Base-by-base conservation (phyloP, 176 grass and related monocot species). In the Themeda triandra region DNA sequence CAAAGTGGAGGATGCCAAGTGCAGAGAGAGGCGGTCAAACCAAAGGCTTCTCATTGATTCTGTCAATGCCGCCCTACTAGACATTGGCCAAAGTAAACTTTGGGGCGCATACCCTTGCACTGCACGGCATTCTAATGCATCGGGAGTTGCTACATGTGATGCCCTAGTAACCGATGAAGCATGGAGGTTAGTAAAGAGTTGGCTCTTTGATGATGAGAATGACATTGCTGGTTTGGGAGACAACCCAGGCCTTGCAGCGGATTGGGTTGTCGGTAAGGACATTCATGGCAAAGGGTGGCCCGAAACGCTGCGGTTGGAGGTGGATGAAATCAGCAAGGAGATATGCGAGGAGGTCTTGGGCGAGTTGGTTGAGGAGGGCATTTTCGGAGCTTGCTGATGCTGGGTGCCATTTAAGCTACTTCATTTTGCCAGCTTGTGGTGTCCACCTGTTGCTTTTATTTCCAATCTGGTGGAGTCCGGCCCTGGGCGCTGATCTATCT, bases 11-110 rank as follows among this genome's bases (percentile, higher is more conserved):
- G 81, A 87, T 33, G 89, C 89, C 39, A 91, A 84, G 19, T 90
- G 91, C 90, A 88, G 87, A 49, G 96, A 99, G 86, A 89, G 90
- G 62, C 86, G 93, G 37, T 94, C 96, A 17, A 94, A 89, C 69
- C 86, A 96, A 80, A 91, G 86, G 75, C 88, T 96, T 23, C 84
- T 99, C 31, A 91, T 99, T 30, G 96, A 99, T 65, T 94, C 91
- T 78, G 96, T 92, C 41, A 99, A 94, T 33, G 67, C 88, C 19
- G 91, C 91, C 0, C 73, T 99, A 44, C 86, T 92, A 64, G 88
- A 94, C 88, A 89, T 99, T 12, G 92, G 88, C 51, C 69, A 89
- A 49, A 84, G 67, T 51, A 89, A 70, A 78, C 88, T 99, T 18
- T 80, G 83, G 79, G 58, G 51, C 5, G 76, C 88, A 17, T 92